Evolutionary conservation across 106 monocot genomes (phyloP).

Genomic region (Posidonia australis): DNA sequence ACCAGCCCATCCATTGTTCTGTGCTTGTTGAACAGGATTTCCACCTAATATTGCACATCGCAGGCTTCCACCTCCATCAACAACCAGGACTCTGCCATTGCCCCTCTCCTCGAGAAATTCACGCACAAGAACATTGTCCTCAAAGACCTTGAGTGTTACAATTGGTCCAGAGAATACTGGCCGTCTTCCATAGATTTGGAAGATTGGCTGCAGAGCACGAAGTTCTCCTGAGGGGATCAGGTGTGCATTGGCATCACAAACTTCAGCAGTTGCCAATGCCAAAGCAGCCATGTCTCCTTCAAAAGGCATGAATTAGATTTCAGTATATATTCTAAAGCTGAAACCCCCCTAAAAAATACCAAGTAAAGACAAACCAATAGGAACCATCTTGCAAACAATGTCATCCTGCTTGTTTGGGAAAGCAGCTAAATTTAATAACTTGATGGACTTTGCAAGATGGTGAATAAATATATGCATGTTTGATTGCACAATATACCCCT

Average conservation of each 20-base stretch:
- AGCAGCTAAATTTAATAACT: too few relatives aligned
- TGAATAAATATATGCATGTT: too few relatives aligned
- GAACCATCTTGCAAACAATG: too few relatives aligned
- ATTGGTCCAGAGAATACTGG: conserved; percentile 25
- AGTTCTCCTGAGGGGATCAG: conserved; percentile 17
- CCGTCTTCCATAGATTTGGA: conserved; percentile 21
- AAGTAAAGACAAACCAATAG: too few relatives aligned
- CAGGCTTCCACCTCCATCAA: conserved; percentile 26
- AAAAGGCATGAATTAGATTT: too few relatives aligned
- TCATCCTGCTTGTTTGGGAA: too few relatives aligned
- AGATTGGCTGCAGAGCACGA: conserved; percentile 26
- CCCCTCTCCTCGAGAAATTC: conserved; percentile 22
- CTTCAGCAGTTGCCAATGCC: conserved; percentile 22
- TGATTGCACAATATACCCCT: too few relatives aligned
- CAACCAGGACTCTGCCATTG: conserved; percentile 19
- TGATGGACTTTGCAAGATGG: too few relatives aligned
- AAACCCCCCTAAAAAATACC: too few relatives aligned
- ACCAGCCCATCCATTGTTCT: conserved; percentile 25
- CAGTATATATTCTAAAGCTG: too few relatives aligned
- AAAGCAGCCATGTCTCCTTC: background rate
- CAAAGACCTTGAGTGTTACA: conserved; percentile 27
- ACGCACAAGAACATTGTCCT: conserved; percentile 26
- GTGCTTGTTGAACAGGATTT: conserved; percentile 26
- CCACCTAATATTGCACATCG: conserved; percentile 26
- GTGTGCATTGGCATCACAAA: conserved; percentile 13